Evolutionary conservation across 2,329 filamentous ascomycete genomes (phyloP).

Genomic region (Alternaria tenuissima): DNA sequence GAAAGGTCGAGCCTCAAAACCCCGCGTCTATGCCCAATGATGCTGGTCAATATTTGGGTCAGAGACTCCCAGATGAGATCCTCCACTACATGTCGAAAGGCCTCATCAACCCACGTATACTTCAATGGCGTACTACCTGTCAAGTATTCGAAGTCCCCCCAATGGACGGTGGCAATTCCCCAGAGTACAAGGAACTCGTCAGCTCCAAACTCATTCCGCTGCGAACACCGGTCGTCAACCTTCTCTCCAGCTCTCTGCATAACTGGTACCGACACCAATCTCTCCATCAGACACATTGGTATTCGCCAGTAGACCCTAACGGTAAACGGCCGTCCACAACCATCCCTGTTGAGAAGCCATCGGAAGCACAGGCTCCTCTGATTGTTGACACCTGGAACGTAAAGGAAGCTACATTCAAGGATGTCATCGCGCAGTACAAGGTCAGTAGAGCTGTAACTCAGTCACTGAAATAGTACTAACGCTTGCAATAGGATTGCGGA

Average conservation of each 20-base stretch:
- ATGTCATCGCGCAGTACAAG: conserved; percentile 42
- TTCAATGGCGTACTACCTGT: conserved; percentile 82
- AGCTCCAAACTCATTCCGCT: conserved; percentile 76
- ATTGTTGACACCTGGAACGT: conserved; percentile 76
- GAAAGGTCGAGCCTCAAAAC: conserved; percentile 78
- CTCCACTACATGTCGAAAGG: conserved; percentile 89
- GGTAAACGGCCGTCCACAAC: conserved; percentile 60
- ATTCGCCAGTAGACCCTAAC: conserved; percentile 48
- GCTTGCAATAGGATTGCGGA: conserved; percentile 31
- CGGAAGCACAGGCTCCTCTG: conserved; percentile 58
- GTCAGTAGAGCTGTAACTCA: conserved; percentile 16
- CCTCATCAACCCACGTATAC: conserved; percentile 77
- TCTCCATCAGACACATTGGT: conserved; percentile 84
- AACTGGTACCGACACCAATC: conserved; percentile 83
- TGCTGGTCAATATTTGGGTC: conserved; percentile 88
- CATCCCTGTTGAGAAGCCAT: conserved; percentile 66
- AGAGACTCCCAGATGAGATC: conserved; percentile 86
- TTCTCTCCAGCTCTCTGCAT: conserved; percentile 81
- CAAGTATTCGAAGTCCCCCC: conserved; percentile 83
- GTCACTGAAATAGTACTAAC: conserved; percentile 16
- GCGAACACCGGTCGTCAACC: conserved; percentile 76
- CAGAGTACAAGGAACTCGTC: conserved; percentile 82
- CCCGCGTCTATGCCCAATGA: conserved; percentile 78
- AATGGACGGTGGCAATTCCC: conserved; percentile 80
- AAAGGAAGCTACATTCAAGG: conserved; percentile 64